Conservation (phyloP, 164 flowering plant genomes). For the Pachysandra terminalis region DNA sequence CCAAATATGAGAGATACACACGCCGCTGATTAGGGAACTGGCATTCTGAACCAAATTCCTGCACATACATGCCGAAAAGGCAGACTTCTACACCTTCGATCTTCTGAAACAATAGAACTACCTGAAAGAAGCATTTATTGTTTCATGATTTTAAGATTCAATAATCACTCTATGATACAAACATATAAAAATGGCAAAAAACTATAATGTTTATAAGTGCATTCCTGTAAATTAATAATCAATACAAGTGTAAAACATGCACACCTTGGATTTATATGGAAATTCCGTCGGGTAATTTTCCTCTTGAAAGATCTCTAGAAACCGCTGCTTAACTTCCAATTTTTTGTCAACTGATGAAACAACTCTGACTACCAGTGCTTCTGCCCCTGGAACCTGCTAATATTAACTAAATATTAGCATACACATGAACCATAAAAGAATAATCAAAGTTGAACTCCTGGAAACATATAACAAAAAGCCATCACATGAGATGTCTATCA, state of each 20-base stretch:
- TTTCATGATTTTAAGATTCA: background rate
- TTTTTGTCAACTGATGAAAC: conserved; percentile 99
- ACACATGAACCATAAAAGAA: background rate
- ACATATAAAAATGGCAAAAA: background rate
- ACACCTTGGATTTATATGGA: conserved; percentile 95
- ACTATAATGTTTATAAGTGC: background rate
- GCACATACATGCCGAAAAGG: conserved; percentile 98
- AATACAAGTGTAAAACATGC: background rate
- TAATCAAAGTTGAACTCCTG: background rate
- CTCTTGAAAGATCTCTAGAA: conserved; percentile 90
- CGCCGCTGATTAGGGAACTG: conserved; percentile 90
- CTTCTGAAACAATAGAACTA: conserved; percentile 85
- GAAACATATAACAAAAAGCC: background rate
- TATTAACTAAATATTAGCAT: conserved; percentile 13
- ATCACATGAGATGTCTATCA: background rate
- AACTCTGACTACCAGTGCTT: conserved; percentile 87
- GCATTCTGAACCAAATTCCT: conserved; percentile 96
- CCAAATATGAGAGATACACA: conserved; percentile 93
- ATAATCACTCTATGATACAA: background rate
- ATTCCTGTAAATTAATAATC: background rate
- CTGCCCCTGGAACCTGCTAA: conserved; percentile 86
- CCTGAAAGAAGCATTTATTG: conserved; percentile 42
- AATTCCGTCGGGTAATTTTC: conserved; percentile 89
- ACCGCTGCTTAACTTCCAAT: conserved; percentile 90
- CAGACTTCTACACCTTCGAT: conserved; percentile 99